Percentiles rank a stretch among this genome's conserved stretches.
Evolutionary conservation across 225 moss, liverwort and hornwort genomes (phyloP).

Genomic region (Lunularia cruciata): DNA sequence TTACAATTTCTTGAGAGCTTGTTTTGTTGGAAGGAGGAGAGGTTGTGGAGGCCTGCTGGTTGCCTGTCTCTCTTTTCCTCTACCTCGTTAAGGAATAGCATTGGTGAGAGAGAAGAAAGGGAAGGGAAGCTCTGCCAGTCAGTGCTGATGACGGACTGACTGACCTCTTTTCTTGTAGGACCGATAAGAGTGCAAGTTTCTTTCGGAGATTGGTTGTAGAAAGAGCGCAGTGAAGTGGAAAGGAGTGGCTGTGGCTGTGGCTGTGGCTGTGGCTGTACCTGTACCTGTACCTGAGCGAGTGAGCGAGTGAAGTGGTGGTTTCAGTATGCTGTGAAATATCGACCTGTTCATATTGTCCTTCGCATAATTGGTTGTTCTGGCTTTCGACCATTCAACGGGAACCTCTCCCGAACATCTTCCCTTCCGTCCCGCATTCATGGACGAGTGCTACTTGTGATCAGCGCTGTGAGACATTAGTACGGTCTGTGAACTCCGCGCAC

Average conservation of each 20-base stretch:
- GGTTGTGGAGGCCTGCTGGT: neutral
- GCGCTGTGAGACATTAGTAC: neutral
- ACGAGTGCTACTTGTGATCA: neutral
- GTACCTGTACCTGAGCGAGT: neutral
- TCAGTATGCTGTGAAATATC: neutral
- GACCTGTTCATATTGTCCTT: neutral
- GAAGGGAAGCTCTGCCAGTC: neutral
- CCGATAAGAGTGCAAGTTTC: neutral
- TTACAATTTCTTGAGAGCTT: neutral
- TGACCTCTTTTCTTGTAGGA: neutral
- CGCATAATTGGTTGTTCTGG: too few species aligned
- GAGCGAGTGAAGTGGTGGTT: neutral
- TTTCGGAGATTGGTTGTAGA: neutral
- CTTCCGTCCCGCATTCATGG: neutral
- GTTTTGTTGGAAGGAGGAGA: neutral
- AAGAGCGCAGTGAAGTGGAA: neutral
- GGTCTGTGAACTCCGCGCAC: neutral
- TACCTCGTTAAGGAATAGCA: neutral
- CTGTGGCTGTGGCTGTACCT: neutral
- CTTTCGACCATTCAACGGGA: neutral
- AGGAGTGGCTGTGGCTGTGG: neutral
- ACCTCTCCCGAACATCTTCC: neutral
- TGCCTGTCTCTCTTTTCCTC: neutral
- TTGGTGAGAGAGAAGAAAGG: neutral
- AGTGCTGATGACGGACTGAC: neutral